Evolutionary conservation across 306 rosid genomes (phyloP), one percentile per base, ranked within the genome.

Genomic region (Prunus dulcis): DNA sequence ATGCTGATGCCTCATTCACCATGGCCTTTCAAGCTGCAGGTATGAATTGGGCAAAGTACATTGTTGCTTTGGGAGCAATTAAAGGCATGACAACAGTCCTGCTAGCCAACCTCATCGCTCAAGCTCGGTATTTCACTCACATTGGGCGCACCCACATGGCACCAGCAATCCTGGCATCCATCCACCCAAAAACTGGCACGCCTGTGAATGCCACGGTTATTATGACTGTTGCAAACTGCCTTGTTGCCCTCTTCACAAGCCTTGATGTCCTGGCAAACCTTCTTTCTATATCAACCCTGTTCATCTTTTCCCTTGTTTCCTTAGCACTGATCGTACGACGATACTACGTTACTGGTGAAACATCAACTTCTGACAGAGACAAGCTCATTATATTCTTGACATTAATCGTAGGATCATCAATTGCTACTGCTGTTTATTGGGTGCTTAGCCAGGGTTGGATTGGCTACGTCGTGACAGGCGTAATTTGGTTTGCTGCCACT

Each of bases 91-190:
- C 77, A 25, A 75, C 83, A 0, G 75, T 75, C 49, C 43, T 83
- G 18, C 77, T 82, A 2, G 83, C 80, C 2, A 82, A 70, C 28
- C 57, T 78, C 41, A 47, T 82, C 2, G 69, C 70, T 2, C 83
- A 82, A 72, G 77, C 86, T 25, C 74, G 85, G 9, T 82, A 83
- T 52, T 79, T 83, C 75, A 79, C 83, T 56, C 86, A 83, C 57
- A 83, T 83, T 18, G 83, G 81, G 1, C 34, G 81, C 11, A 75
- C 83, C 9, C 86, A 70, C 70, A 78, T 79, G 83, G 78, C 78
- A 3, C 86, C 83, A 1, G 78, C 80, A 2, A 10, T 78, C 52
- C 85, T 82, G 9, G 82, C 85, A 7, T 50, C 49, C n/a, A 68
- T 78, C 76, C 53, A 78, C 22, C 63, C 60, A 57, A 82, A 68